Percentiles rank a stretch among this genome's conserved stretches.
These are phyloP conservation scores for Punctularia strigosozonata DNA, from an alignment of 768 basidiomycete genomes.

Conservation along the genomic window DNA sequence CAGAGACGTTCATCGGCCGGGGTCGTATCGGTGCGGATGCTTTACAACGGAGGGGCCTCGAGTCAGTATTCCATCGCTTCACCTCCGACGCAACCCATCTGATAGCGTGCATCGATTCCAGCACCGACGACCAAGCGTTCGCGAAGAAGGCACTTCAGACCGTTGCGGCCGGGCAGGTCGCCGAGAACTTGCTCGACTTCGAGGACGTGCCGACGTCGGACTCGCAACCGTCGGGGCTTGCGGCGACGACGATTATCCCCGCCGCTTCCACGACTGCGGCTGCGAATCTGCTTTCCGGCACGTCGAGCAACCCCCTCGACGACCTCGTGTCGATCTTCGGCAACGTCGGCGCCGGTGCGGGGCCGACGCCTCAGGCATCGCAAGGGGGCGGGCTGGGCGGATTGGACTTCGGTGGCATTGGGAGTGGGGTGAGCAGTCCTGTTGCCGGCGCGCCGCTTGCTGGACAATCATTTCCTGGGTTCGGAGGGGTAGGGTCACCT, in stretches of 20 bases:
- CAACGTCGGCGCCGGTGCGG: slow-evolving; percentile 22
- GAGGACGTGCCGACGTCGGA: slow-evolving; percentile 49
- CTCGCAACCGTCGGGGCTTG: slow-evolving; percentile 61
- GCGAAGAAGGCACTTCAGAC: slow-evolving; percentile 84
- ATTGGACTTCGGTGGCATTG: slow-evolving; percentile 14
- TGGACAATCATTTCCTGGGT: slow-evolving; percentile 6
- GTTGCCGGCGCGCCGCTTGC: slow-evolving; percentile 11
- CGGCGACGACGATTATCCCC: slow-evolving; percentile 64
- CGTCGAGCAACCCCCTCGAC: slow-evolving; percentile 82
- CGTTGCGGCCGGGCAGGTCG: slow-evolving; percentile 81
- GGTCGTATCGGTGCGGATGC: slow-evolving; percentile 81
- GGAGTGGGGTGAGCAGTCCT: slow-evolving; percentile 5
- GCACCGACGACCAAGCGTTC: slow-evolving; percentile 53
- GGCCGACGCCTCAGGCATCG: slow-evolving; percentile 8
- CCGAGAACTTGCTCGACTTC: slow-evolving; percentile 93
- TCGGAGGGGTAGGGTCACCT: slow-evolving; percentile 6
- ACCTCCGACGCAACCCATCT: too few relatives aligned
- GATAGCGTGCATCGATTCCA: not conserved
- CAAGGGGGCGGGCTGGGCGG: slow-evolving; percentile 14
- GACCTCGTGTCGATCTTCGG: slow-evolving; percentile 93
- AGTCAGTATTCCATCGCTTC: slow-evolving; percentile 29
- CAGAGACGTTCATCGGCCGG: slow-evolving; percentile 88
- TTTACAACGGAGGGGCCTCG: slow-evolving; percentile 49
- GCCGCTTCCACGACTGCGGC: slow-evolving; percentile 67
- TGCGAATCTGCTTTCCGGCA: slow-evolving; percentile 62